Evolutionary conservation across 768 basidiomycete species (phyloP).

Genomic region (Leccinum variicolor): DNA sequence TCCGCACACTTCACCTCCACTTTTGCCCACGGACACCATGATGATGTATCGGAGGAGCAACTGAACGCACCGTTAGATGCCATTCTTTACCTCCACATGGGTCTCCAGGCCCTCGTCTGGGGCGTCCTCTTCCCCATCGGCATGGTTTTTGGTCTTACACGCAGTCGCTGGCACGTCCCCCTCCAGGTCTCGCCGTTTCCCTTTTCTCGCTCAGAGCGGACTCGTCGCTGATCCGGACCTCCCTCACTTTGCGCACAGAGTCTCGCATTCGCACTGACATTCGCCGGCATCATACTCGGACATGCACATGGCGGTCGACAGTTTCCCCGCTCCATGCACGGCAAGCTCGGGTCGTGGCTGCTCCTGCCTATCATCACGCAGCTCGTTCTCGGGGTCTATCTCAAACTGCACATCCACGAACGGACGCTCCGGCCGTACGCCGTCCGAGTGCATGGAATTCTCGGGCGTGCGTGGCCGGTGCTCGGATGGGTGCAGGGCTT

Average conservation of each 20-base stretch:
- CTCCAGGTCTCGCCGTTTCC: conserved; percentile 48
- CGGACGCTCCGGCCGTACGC: conserved; percentile 66
- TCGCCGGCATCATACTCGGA: conserved; percentile 75
- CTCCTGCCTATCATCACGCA: conserved; percentile 65
- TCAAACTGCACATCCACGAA: conserved; percentile 90
- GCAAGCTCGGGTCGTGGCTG: conserved; percentile 50
- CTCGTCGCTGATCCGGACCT: neutral
- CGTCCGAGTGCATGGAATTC: conserved; percentile 66
- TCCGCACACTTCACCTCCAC: neutral
- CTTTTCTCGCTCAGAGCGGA: neutral
- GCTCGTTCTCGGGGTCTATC: conserved; percentile 75
- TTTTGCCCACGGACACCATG: conserved; percentile 59
- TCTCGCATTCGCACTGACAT: conserved; percentile 64
- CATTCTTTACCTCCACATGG: conserved; percentile 81
- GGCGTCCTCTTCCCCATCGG: conserved; percentile 83
- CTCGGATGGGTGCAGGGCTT: conserved; percentile 89
- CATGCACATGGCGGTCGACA: conserved; percentile 81
- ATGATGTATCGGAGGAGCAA: conserved; percentile 58
- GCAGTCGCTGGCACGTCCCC: conserved; percentile 90
- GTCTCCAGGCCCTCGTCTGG: conserved; percentile 77
- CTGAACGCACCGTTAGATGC: conserved; percentile 66
- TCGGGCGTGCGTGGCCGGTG: conserved; percentile 82
- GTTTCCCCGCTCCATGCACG: conserved; percentile 76
- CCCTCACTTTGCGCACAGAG: conserved; percentile 39
- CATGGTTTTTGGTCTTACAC: conserved; percentile 71